A percentile compares a stretch with the other conserved stretches of the same genome.
Evolutionary conservation across 805 yeast genomes (phyloP).

Genomic region (Grigorovia yakushimaensis): DNA sequence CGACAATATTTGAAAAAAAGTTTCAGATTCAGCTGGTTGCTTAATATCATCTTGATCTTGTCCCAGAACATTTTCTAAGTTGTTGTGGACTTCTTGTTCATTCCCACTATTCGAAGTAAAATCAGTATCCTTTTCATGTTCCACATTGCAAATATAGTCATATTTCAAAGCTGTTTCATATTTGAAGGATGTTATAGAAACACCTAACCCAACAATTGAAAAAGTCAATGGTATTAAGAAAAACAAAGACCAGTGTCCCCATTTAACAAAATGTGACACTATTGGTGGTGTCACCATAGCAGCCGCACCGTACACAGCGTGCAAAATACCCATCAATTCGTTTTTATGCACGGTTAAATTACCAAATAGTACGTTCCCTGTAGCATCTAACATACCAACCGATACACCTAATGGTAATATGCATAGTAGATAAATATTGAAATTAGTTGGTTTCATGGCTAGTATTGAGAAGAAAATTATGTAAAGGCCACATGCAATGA

Average conservation of each 20-base stretch:
- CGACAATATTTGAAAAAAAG: conserved; percentile 13
- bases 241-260: conserved; percentile 24
- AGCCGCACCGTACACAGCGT: conserved; percentile 65
- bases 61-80: too few species aligned
- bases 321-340: conserved; percentile 49
- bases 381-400: conserved; percentile 27
- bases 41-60: conserved; percentile 11
- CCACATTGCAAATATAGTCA: conserved; percentile 15
- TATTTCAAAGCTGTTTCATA: conserved; percentile 34
- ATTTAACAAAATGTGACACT: conserved; percentile 36
- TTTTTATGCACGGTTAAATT: conserved; percentile 38
- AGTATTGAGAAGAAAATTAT: conserved; percentile 15
- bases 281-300: conserved; percentile 62
- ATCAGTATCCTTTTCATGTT: background rate
- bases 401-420: conserved; percentile 27
- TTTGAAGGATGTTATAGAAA: conserved; percentile 36
- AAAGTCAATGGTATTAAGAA: conserved; percentile 28
- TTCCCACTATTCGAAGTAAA: background rate
- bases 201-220: conserved; percentile 27
- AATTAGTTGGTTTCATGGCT: conserved; percentile 16
- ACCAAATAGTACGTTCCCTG: conserved; percentile 27
- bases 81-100: background rate
- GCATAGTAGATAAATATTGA: conserved; percentile 17
- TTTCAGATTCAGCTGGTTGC: background rate
- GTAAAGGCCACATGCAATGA: conserved; percentile 11